Evolutionary conservation across 768 basidiomycete species (phyloP).

Genomic region (Chalciporus piperatus): DNA sequence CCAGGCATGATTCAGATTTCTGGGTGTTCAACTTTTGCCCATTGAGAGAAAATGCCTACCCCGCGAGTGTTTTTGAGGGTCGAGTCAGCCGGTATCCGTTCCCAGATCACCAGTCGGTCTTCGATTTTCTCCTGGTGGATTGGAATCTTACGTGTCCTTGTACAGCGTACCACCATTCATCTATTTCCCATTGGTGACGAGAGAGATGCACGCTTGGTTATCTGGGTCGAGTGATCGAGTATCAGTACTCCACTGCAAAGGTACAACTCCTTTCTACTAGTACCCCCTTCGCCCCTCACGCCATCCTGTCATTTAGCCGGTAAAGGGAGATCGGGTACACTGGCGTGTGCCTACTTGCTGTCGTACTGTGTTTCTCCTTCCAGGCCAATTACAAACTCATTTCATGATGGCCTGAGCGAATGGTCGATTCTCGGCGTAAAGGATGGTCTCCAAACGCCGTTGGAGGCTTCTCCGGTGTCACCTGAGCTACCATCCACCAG

Average conservation of each 20-base stretch:
- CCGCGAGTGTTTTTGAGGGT: constrained; percentile 61
- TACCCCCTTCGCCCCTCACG: constrained; percentile 1
- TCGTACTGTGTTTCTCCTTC: constrained; percentile 48
- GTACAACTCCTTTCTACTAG: constrained; percentile 33
- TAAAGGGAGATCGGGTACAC: constrained; percentile 82
- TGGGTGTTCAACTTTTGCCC: constrained; percentile 93
- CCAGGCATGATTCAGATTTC: constrained; percentile 71
- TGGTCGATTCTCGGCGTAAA: constrained; percentile 20
- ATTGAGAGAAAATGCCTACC: constrained; percentile 75
- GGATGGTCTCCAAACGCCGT: constrained; percentile 18
- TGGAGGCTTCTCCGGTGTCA: not conserved
- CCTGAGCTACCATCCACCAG: not conserved
- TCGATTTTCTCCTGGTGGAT: constrained; percentile 43
- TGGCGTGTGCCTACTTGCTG: constrained; percentile 81
- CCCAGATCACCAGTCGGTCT: constrained; percentile 85
- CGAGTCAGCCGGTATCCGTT: constrained; percentile 84
- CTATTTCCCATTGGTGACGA: constrained; percentile 65
- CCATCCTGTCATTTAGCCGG: constrained; percentile 47
- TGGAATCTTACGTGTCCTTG: not conserved
- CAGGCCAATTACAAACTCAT: constrained; percentile 28
- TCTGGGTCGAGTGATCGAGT: constrained; percentile 61
- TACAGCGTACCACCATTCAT: constrained; percentile 73
- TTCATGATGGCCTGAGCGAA: constrained; percentile 16
- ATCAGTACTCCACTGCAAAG: constrained; percentile 87
- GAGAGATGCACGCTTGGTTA: constrained; percentile 76